Conservation (phyloP, 2,329 filamentous ascomycete species). For the Teratosphaeria epicoccoides region DNA sequence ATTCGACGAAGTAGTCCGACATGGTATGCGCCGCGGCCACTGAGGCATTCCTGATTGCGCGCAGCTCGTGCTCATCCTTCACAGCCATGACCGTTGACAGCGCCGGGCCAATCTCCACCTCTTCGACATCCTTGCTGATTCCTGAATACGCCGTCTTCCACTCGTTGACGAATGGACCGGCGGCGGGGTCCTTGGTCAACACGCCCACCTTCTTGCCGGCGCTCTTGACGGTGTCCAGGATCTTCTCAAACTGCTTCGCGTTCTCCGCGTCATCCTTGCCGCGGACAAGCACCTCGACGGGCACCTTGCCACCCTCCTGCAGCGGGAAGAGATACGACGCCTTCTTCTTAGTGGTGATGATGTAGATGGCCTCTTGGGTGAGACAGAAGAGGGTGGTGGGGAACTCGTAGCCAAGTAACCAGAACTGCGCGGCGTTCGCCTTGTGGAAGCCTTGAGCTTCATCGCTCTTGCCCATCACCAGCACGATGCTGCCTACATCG, state of each 20-base stretch:
- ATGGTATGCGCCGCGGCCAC: slow-evolving; percentile 90
- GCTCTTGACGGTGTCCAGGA: slow-evolving; percentile 75
- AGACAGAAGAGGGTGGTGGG: slow-evolving; percentile 90
- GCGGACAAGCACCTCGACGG: slow-evolving; percentile 81
- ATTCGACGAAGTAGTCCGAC: slow-evolving; percentile 93
- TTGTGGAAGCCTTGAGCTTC: slow-evolving; percentile 82
- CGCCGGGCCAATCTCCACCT: slow-evolving; percentile 74
- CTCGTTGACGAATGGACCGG: slow-evolving; percentile 85
- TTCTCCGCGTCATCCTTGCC: slow-evolving; percentile 89
- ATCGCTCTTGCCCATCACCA: slow-evolving; percentile 91
- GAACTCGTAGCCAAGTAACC: slow-evolving; percentile 97
- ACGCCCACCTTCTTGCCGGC: slow-evolving; percentile 87
- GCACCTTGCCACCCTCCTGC: slow-evolving; percentile 77
- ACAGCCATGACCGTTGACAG: slow-evolving; percentile 80
- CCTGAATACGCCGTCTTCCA: slow-evolving; percentile 79
- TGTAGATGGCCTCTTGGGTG: slow-evolving; percentile 76
- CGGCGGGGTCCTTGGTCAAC: slow-evolving; percentile 71
- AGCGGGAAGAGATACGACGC: slow-evolving; percentile 87
- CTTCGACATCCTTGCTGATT: slow-evolving; percentile 73
- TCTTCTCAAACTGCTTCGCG: slow-evolving; percentile 76
- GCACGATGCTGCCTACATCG: slow-evolving; percentile 74
- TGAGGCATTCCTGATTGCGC: slow-evolving; percentile 86
- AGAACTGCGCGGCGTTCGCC: slow-evolving; percentile 95
- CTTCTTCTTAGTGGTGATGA: slow-evolving; percentile 96
- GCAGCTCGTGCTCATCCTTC: slow-evolving; percentile 90